Evolutionary conservation across 495 filamentous ascomycete species (phyloP), one percentile per base, ranked within the genome.

Genomic region (Baudoinia panamericana): DNA sequence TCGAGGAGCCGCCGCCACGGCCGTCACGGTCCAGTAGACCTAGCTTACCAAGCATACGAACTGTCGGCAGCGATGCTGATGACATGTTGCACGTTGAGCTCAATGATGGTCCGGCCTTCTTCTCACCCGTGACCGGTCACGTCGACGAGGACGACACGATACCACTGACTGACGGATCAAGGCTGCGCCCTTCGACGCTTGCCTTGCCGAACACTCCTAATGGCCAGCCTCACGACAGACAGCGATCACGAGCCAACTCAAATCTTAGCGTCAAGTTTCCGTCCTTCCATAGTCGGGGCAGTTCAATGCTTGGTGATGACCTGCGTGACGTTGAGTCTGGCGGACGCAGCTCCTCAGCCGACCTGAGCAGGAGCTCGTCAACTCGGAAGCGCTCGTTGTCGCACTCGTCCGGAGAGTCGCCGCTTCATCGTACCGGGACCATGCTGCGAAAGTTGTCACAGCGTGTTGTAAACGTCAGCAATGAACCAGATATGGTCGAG

Each of bases 401-500:
- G 4, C 68, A 75, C 3, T 76, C 75, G n/a, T 56, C 72, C 7
- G 71, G 75, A 9, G 68, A 68, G 35, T 72, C 78, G 29, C 76
- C 84, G 25, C 58, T 93, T 39, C 70, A 71, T 16, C 68, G 84
- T 50, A 83, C 90, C 39, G 82, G 86, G 23, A 92, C 87, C 3
- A 90, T 96, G 53, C 78, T 99, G 60, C 81, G 86, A 50, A 86
- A 86, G 50, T 92, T 96, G 76, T 95, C 92, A 15, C 85, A 94
- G 62, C 85, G 90, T 59, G 85, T 99, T 41, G 90, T 96, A 53
- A 95, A 94, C 56, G 67, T 99, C 43, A 93, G 88, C 63, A 93
- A 90, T 54, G 86, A 95, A 50, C 72, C 46, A 7, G 75, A 80
- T 47, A 63, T 83, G 25, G 69, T 90, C 15, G 83, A 88, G 47